Conservation (phyloP, 257 asterid species). For the Plantago major region DNA sequence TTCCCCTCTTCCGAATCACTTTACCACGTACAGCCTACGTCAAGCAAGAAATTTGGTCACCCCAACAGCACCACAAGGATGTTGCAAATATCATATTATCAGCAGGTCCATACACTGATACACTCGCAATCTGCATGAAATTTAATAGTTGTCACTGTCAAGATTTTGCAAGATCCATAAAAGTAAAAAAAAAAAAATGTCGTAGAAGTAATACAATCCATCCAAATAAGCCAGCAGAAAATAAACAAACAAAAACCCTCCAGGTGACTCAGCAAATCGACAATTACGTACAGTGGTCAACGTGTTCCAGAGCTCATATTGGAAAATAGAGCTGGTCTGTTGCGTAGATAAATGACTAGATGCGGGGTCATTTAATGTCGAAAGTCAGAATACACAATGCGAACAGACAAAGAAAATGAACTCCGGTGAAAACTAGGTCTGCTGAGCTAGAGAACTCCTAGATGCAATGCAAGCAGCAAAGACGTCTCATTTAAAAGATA, state of each 20-base stretch:
- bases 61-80: slow-evolving; percentile 17
- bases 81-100: slow-evolving; percentile 13
- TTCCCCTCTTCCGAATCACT: slow-evolving; percentile 38
- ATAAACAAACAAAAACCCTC: no score
- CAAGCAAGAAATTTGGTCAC: slow-evolving; percentile 16
- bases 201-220: no score
- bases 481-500: background rate
- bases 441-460: no score
- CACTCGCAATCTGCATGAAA: slow-evolving; percentile 26
- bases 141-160: slow-evolving; percentile 12
- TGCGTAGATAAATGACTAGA: no score
- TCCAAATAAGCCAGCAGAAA: no score
- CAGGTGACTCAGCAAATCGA: background rate
- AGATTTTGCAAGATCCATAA: background rate
- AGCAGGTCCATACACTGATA: slow-evolving; percentile 14
- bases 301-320: no score
- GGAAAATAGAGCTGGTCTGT: no score
- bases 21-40: slow-evolving; percentile 37
- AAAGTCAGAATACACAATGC: no score
- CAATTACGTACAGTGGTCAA: background rate
- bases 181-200: background rate
- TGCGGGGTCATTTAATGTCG: no score
- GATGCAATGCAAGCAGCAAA: background rate
- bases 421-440: no score
- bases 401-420: no score